Conservation (phyloP, 108 stramenopile genomes). For the Cylindrotheca closterium region DNA sequence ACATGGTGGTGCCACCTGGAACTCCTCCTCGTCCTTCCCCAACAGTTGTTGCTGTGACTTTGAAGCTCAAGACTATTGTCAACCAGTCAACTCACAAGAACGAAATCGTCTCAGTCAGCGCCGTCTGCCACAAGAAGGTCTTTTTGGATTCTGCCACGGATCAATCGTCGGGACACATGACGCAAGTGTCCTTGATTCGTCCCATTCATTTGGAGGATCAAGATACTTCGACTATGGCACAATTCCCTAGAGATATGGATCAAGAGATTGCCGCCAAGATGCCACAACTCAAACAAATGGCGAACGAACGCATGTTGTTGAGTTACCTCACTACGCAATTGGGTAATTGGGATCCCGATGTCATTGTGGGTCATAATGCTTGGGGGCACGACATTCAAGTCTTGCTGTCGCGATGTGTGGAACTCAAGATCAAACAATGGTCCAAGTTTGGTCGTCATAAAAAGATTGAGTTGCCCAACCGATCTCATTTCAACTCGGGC, state of each 20-base stretch:
- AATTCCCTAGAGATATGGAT: conserved; percentile 84
- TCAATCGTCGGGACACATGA: conserved; percentile 50
- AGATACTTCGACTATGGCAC: conserved; percentile 33
- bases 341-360: conserved; percentile 95
- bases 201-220: conserved; percentile 55
- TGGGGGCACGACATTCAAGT: conserved; percentile 94
- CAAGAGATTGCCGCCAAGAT: conserved; percentile 53
- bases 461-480: conserved; percentile 66
- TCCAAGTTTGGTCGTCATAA: conserved; percentile 93
- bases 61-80: conserved; percentile 96
- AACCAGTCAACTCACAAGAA: conserved; percentile 93
- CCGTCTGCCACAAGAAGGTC: conserved; percentile 87
- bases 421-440: conserved; percentile 90
- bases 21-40: conserved; percentile 68
- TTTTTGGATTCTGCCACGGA: conserved; percentile 75
- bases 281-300: conserved; percentile 74
- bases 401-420: conserved; percentile 85
- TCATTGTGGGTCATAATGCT: conserved; percentile 96
- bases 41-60: conserved; percentile 80
- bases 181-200: conserved; percentile 79
- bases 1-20: conserved; percentile 40
- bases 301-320: conserved; percentile 94
- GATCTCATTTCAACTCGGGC: conserved; percentile 55
- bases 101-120: conserved; percentile 94
- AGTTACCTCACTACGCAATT: conserved; percentile 76